Conservation (phyloP, 1,284 basidiomycete species). For the Fomitopsis schrenkii region DNA sequence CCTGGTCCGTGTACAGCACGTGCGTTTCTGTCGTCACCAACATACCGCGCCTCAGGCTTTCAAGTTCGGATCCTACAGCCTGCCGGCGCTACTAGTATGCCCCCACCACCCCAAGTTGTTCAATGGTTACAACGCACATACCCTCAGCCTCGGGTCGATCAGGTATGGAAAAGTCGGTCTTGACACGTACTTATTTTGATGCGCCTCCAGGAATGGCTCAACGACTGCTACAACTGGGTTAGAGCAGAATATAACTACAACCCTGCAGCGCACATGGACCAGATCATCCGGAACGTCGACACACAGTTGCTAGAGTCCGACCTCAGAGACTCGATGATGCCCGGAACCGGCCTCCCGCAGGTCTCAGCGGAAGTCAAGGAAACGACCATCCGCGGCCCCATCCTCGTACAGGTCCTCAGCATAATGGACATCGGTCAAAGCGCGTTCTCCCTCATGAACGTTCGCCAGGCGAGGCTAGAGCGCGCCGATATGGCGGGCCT, state of each 20-base stretch:
- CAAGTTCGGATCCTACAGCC: background rate
- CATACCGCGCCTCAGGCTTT: background rate
- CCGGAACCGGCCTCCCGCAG: conserved; percentile 60
- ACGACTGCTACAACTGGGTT: conserved; percentile 65
- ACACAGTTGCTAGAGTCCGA: conserved; percentile 68
- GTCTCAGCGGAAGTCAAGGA: conserved; percentile 36
- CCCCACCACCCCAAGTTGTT: conserved; percentile 28
- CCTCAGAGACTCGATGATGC: conserved; percentile 62
- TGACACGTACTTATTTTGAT: background rate
- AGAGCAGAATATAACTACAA: conserved; percentile 42
- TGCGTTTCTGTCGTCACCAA: too few relatives aligned
- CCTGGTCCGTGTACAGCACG: too few relatives aligned
- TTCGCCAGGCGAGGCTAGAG: conserved; percentile 60
- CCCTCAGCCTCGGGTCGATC: conserved; percentile 52
- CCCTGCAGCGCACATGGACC: conserved; percentile 40
- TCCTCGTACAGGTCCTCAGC: conserved; percentile 66
- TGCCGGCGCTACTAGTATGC: background rate
- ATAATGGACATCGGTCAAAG: conserved; percentile 75
- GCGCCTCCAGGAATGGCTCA: conserved; percentile 62
- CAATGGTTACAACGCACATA: conserved; percentile 47
- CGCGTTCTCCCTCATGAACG: conserved; percentile 63
- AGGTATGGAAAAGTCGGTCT: conserved; percentile 31
- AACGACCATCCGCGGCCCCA: conserved; percentile 32
- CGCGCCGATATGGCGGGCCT: conserved; percentile 45
- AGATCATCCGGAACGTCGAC: conserved; percentile 50